Base-by-base conservation (phyloP, 179 eudicot genomes). In the Silene vulgaris region DNA sequence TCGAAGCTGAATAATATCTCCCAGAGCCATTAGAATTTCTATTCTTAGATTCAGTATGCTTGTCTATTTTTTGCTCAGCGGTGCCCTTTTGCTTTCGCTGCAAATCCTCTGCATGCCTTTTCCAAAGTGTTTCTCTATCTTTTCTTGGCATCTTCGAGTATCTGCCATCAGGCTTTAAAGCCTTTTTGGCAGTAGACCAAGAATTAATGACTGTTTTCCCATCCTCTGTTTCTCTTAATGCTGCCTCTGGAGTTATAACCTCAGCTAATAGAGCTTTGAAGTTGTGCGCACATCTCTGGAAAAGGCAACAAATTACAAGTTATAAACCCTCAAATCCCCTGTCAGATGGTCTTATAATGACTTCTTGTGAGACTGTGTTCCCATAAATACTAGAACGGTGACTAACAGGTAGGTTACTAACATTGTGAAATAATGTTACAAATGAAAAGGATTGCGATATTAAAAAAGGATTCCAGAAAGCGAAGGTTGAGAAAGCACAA, bases 151-250 rank as follows among this genome's bases (percentile, higher is more conserved):
- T 76, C 83, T 84, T 91, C 50, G 82, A 70, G 80, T 91, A 96
- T 81, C 98, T 83, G 19, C 80, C 79, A 69, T 96, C 99, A 11
- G 82, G 77, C 77, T 89, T 96, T 17, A 96, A 80, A 77, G 84
- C 78, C 17, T 74, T 84, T 86, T 90, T 96, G 56, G 99, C 99
- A 29, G 96, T 90, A 71, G 98, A 93, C 99, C 99, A 96, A 23
- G 99, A 96, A 70, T 78, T 87, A 66, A 88, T 72, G 28, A 84
- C 87, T 28, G 99, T 91, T 83, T 88, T 96, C 67, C 97, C 89
- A 65, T 88, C 93, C 70, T 93, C 93, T 60, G 82, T 86, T 82
- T 89, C 92, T 73, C 79, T 84, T 9, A 75, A 69, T 43, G 90
- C 93, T 52, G 84, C 85, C 76, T 90, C 93, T 9, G 82, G 74